Base-by-base conservation (phyloP, 2,329 filamentous ascomycete species). In the Fusarium multiceps region DNA sequence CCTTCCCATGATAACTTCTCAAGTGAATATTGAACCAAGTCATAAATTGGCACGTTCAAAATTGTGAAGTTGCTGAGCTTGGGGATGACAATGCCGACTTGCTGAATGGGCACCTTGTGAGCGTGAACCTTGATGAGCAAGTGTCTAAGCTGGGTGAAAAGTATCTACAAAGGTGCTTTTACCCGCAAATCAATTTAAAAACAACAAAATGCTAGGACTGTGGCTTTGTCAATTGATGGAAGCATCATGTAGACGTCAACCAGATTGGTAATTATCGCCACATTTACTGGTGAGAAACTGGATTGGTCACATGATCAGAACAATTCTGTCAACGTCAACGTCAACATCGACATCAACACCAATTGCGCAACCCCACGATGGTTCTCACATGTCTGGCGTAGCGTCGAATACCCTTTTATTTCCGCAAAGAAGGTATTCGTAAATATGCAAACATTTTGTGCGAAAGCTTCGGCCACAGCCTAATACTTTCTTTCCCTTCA, bases 1-100 rank as follows among this genome's bases (percentile, higher is more conserved):
- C 42, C 74, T 55, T 23, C 74, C 74, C 74, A 76, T 76, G 30
- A 3, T 50, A 3, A 4, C 1, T n/a, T 6, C 6, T 21, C 1
- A 1, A 43, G 5, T 10, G 3, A 4, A 12, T 12, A 3, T 21
- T 3, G 4, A 8, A 7, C 4, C 7, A 45, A 11, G 4, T 21
- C n/a, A 12, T 34, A 6, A 14, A 2, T 13, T 21, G 12, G 13
- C 13, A 40, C 6, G 30, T 13, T n/a, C 10, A 40, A 20, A 18
- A 16, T 42, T 21, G 25, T 4, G 20, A 0, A 18, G 11, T 12
- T 42, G 41, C 40, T 42, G 23, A 21, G 10, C 4, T 45, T 8
- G 27, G 4, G 21, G 11, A 13, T 18, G n/a, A 28, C 4, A 42
- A 48, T 18, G 4, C 4, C 20, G 28, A 6, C 21, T 18, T 10